These are phyloP conservation scores for Monosporascus sp. DNA, from an alignment of 2,329 filamentous ascomycete genomes.

Conservation along the genomic window DNA sequence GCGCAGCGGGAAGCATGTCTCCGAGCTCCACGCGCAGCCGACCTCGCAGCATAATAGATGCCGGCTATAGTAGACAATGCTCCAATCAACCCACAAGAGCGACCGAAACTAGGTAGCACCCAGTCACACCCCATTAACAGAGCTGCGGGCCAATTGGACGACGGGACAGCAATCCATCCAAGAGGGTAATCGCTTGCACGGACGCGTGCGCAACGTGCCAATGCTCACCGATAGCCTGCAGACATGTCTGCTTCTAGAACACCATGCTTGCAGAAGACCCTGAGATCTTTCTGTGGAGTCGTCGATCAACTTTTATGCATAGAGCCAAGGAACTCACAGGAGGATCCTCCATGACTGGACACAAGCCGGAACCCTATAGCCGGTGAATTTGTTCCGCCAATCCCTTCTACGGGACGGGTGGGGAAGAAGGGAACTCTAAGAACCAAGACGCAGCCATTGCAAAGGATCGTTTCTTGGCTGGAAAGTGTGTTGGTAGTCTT, in stretches of 20 bases:
- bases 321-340: neutral
- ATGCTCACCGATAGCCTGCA: neutral
- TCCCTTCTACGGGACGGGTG: neutral
- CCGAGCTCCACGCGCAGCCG: neutral
- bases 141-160: neutral
- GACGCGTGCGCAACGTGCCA: neutral
- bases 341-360: neutral
- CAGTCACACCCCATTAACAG: neutral
- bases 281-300: neutral
- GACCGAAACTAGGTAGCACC: neutral
- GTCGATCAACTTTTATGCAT: neutral
- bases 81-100: neutral
- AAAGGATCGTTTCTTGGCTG: neutral
- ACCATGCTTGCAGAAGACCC: neutral
- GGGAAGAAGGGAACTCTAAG: neutral
- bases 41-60: neutral
- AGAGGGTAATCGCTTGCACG: neutral
- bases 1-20: neutral
- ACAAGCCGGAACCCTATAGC: neutral
- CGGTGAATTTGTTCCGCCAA: neutral
- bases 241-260: neutral
- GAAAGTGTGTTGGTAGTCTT: neutral
- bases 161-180: neutral
- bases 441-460: neutral
- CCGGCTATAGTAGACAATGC: neutral